Evolutionary conservation across 2,329 filamentous ascomycete species (phyloP), one percentile per base, ranked within the genome.

Genomic region (Neofusicoccum parvum): DNA sequence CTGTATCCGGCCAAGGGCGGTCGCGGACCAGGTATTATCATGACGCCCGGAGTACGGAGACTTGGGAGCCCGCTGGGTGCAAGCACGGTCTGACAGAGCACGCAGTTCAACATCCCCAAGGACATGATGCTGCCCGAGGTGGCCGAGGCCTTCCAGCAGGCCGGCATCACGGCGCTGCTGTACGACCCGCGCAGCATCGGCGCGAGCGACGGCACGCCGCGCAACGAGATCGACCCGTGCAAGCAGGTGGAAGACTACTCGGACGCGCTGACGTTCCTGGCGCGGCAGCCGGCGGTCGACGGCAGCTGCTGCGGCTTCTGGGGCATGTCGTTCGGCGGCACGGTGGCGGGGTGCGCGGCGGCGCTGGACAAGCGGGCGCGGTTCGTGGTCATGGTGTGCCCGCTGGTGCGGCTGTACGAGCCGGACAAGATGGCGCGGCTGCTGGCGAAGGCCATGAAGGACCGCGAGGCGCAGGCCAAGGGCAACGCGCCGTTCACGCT

Each of bases 401-500:
- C 74, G 0, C 32, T 71, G 17, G 63, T 48, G 27, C 63, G 58
- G 12, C 70, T 69, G 20, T 56, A 69, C 3, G 67, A 66, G 45
- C 46, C 37, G 7, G 64, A 39, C 7, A 60, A 69, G 15, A 70
- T 68, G 41, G 62, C 53, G 14, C 50, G 68, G 5, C 73, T 78
- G 1, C 67, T 80, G 1, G 68, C 71, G 1, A 74, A 76, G 39
- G 49, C 49, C 23, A 36, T 36, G 49, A 51, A 56, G 62, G 46
- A 49, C 46, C 10, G 46, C 17, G 17, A 49, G 46, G 10, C 46
- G 11, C 51, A 68, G 10, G 73, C 77, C 45, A 66, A 73, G 0
- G 80, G 81, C 9, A 82, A 82, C 66, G 64, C 68, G 37, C 74
- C 80, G 0, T 72, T 78, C 60, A 74, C 70, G 50, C 62, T 83